These are phyloP conservation scores for Termitomyces sp. DNA, from an alignment of 768 basidiomycete genomes.

Conservation along the genomic window DNA sequence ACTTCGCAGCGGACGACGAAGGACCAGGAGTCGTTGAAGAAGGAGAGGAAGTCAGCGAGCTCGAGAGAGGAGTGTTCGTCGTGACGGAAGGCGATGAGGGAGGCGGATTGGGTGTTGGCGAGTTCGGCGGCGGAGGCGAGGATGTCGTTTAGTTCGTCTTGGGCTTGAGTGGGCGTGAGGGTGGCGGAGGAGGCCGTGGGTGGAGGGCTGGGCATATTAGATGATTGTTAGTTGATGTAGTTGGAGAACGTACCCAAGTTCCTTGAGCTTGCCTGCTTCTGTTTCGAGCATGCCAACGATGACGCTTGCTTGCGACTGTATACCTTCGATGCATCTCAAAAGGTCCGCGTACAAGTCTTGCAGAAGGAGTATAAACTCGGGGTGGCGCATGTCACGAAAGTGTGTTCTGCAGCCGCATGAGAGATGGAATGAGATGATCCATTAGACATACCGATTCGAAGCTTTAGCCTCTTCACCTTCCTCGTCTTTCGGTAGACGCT, in stretches of 20 bases:
- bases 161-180: constrained; percentile 27
- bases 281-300: constrained; percentile 56
- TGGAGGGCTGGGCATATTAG: neutral
- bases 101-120: constrained; percentile 78
- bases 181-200: constrained; percentile 24
- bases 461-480: neutral
- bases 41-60: constrained; percentile 69
- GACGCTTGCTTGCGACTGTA: constrained; percentile 58
- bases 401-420: constrained; percentile 48
- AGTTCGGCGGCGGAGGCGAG: constrained; percentile 82
- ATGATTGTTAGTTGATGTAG: neutral
- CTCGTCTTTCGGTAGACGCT: constrained; percentile 33
- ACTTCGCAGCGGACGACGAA: constrained; percentile 90
- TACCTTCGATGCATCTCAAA: constrained; percentile 63
- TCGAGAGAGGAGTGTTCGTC: constrained; percentile 78
- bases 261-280: constrained; percentile 24
- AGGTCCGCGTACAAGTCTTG: constrained; percentile 59
- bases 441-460: neutral
- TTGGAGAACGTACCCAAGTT: constrained; percentile 1
- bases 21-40: constrained; percentile 86
- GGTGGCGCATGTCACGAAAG: constrained; percentile 66
- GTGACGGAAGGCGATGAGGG: constrained; percentile 70
- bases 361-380: constrained; percentile 64
- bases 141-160: constrained; percentile 73
- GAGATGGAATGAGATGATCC: neutral